Conservation (phyloP, 139 green algal species). For the Nannochloris sp. region DNA sequence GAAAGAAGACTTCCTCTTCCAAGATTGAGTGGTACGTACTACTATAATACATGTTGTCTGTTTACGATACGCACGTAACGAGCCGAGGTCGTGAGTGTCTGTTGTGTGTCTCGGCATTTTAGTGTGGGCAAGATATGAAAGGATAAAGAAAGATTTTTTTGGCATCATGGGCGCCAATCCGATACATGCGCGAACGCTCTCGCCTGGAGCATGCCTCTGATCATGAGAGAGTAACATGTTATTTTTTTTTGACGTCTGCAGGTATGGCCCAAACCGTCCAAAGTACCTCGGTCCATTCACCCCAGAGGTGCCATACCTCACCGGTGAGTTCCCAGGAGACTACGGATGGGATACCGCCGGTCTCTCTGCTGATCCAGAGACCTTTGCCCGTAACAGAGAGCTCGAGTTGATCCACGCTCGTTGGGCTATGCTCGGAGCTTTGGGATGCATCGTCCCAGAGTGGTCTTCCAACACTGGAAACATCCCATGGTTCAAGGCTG, state of each 20-base stretch:
- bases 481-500: conserved; percentile 66
- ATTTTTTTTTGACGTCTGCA: neutral
- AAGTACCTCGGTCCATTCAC: conserved; percentile 85
- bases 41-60: neutral
- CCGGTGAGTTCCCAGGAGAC: conserved; percentile 55
- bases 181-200: too few species aligned
- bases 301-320: conserved; percentile 35
- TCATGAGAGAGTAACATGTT: too few species aligned
- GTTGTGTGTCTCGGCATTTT: neutral
- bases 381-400: conserved; percentile 66
- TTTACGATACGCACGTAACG: neutral
- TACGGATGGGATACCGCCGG: conserved; percentile 72
- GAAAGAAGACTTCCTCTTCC: conserved; percentile 18
- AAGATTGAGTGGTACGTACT: conserved; percentile 16
- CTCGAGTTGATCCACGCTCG: conserved; percentile 78
- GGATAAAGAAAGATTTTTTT: too few species aligned
- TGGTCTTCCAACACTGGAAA: conserved; percentile 54
- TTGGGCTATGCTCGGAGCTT: conserved; percentile 90
- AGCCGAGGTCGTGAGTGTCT: neutral
- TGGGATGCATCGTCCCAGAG: conserved; percentile 80
- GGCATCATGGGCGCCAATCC: too few species aligned
- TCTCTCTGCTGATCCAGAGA: conserved; percentile 77
- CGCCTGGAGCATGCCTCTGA: too few species aligned
- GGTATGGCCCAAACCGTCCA: conserved; percentile 74
- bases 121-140: too few species aligned